Conservation (phyloP, 1,139 yeast species). For the Suhomyces yuchorum region DNA sequence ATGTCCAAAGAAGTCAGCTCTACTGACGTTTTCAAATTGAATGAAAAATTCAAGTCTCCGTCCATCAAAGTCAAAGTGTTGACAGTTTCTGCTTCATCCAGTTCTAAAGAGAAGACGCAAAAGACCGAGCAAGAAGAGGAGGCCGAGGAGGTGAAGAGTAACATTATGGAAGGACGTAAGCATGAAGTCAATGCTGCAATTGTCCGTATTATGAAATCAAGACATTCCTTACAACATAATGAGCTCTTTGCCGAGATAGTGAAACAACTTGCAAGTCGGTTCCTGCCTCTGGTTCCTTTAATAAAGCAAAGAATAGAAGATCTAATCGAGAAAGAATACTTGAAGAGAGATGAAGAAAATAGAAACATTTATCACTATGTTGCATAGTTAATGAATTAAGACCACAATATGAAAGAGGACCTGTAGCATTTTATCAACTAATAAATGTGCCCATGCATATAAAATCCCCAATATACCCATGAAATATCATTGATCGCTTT, state of each 20-base stretch:
- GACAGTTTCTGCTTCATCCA: conserved; percentile 53
- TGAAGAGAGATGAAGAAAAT: conserved; percentile 69
- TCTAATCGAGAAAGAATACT: conserved; percentile 79
- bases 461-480: too few relatives aligned
- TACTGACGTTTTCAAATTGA: conserved; percentile 67
- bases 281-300: conserved; percentile 65
- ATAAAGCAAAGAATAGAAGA: conserved; percentile 82
- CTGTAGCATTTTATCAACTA: too few relatives aligned
- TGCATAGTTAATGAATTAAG: conserved; percentile 39
- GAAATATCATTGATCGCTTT: too few relatives aligned
- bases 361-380: conserved; percentile 69
- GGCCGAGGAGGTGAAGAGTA: conserved; percentile 35
- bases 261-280: conserved; percentile 61
- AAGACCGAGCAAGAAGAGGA: conserved; percentile 44
- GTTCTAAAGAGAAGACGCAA: conserved; percentile 29
- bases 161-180: conserved; percentile 48
- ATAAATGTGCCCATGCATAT: too few relatives aligned
- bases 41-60: conserved; percentile 71
- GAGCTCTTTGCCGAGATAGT: conserved; percentile 69
- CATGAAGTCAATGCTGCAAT: conserved; percentile 84
- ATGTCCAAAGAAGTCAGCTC: conserved; percentile 70
- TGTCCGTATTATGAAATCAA: conserved; percentile 82
- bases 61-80: conserved; percentile 74
- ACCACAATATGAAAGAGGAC: background rate
- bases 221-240: conserved; percentile 62